Percentiles rank a stretch among this genome's conserved stretches.
Evolutionary conservation across 805 yeast genomes (phyloP).

Genomic region (Kuraishia borneana): DNA sequence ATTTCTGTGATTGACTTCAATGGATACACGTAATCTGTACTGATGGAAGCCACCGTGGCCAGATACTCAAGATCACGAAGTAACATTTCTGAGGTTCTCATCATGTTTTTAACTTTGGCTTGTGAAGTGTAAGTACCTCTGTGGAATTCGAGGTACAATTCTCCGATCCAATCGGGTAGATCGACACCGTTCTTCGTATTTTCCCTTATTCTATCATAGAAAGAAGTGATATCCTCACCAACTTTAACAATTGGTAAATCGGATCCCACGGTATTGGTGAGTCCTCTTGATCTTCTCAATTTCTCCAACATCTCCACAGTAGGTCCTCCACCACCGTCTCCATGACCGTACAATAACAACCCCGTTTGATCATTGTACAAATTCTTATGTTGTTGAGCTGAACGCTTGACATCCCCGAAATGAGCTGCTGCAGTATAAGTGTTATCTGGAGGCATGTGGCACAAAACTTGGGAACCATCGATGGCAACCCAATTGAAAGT

Average conservation of each 20-base stretch:
- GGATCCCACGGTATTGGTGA: conserved; percentile 65
- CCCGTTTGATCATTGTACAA: conserved; percentile 73
- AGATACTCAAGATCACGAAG: conserved; percentile 80
- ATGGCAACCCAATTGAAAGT: conserved; percentile 94
- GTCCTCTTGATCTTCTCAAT: conserved; percentile 81
- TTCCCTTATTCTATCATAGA: conserved; percentile 54
- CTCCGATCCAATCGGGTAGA: conserved; percentile 88
- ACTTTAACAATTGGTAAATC: conserved; percentile 71
- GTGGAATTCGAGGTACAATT: conserved; percentile 87
- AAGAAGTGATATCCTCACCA: conserved; percentile 72
- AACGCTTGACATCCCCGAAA: conserved; percentile 83
- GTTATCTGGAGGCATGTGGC: conserved; percentile 97
- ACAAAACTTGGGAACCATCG: conserved; percentile 86
- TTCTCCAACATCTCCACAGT: conserved; percentile 89
- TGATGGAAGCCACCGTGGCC: conserved; percentile 64
- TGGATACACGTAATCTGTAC: conserved; percentile 59
- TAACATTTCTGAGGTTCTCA: conserved; percentile 65
- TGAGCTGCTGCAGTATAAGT: conserved; percentile 92
- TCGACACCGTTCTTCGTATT: conserved; percentile 53
- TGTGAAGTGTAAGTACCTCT: conserved; percentile 97
- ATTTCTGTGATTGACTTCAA: conserved; percentile 48
- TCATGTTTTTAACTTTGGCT: conserved; percentile 71
- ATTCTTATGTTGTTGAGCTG: conserved; percentile 74
- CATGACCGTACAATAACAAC: conserved; percentile 77
- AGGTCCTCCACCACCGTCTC: conserved; percentile 99